These are phyloP conservation scores for Euphorbia lathyris DNA, from an alignment of 345 rosid genomes.

Conservation along the genomic window DNA sequence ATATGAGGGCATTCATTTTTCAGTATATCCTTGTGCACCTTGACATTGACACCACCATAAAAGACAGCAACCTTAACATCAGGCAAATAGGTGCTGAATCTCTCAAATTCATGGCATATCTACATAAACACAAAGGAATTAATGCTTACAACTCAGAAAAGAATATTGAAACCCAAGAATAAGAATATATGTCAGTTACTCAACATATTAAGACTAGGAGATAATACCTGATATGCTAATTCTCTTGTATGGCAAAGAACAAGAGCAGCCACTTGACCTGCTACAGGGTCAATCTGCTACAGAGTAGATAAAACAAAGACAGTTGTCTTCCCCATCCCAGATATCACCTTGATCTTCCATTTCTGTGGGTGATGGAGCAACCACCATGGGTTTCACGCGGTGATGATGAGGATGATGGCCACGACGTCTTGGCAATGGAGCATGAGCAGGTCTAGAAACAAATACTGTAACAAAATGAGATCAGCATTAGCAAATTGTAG, in stretches of 20 bases:
- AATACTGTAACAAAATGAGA: conserved; percentile 36
- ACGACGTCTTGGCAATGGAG: conserved; percentile 39
- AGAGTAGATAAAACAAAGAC: too few relatives aligned
- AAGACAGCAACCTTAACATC: too few relatives aligned
- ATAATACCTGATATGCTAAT: conserved; percentile 82
- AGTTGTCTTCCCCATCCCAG: too few relatives aligned
- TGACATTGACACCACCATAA: too few relatives aligned
- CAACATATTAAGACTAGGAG: background rate
- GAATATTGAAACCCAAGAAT: background rate
- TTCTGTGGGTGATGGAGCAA: conserved; percentile 70
- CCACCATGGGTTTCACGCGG: conserved; percentile 45
- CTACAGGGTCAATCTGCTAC: too few relatives aligned
- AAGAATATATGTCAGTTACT: background rate
- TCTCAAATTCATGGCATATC: conserved; percentile 94
- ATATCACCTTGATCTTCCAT: conserved; percentile 59
- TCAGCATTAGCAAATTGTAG: conserved; percentile 16
- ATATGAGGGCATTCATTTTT: too few relatives aligned
- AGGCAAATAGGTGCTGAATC: too few relatives aligned
- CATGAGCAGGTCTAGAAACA: conserved; percentile 34
- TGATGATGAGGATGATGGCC: conserved; percentile 47
- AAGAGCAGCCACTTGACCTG: conserved; percentile 79
- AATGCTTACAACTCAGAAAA: background rate
- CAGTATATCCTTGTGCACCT: too few relatives aligned
- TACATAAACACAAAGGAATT: conserved; percentile 17
- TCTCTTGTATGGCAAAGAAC: conserved; percentile 90